These are phyloP conservation scores for Aspergillus fumigatus DNA, from an alignment of 2,329 filamentous ascomycete genomes.

Conservation along the genomic window DNA sequence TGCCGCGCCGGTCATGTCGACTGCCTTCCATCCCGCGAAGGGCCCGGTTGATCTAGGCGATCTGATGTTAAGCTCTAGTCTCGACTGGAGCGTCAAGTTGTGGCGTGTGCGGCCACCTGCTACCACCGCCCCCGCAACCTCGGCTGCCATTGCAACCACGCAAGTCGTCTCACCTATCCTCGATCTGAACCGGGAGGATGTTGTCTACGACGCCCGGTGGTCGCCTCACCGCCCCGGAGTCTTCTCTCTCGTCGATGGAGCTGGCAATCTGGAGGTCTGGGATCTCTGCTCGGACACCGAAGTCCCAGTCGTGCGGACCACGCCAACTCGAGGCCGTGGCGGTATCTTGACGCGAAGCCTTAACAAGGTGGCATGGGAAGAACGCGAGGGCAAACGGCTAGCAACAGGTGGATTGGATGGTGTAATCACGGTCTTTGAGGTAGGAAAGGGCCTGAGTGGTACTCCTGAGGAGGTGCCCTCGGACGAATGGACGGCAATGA, in stretches of 20 bases:
- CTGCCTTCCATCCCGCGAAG: conserved; percentile 89
- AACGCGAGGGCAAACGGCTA: conserved; percentile 76
- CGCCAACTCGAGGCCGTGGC: conserved; percentile 58
- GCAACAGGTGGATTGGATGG: conserved; percentile 92
- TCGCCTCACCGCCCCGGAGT: conserved; percentile 90
- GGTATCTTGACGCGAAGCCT: conserved; percentile 76
- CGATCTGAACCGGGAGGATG: conserved; percentile 88
- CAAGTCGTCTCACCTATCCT: conserved; percentile 68
- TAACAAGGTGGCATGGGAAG: conserved; percentile 94
- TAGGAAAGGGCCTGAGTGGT: conserved; percentile 65
- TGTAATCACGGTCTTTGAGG: conserved; percentile 87
- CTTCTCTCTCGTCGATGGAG: conserved; percentile 90
- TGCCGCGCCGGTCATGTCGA: conserved; percentile 89
- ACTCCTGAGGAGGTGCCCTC: conserved; percentile 77
- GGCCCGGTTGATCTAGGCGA: conserved; percentile 94
- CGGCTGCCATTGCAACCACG: conserved; percentile 32
- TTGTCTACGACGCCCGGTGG: conserved; percentile 96
- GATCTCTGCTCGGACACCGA: conserved; percentile 90
- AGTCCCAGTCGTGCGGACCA: conserved; percentile 78
- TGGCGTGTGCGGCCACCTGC: conserved; percentile 74
- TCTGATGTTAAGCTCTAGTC: conserved; percentile 80
- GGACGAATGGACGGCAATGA: conserved; percentile 91
- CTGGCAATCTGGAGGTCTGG: conserved; percentile 89
- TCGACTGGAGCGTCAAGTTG: conserved; percentile 96
- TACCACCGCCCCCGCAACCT: conserved; percentile 36